Base-by-base conservation (phyloP, 2,329 filamentous ascomycete genomes). In the Sporothrix globosa region DNA sequence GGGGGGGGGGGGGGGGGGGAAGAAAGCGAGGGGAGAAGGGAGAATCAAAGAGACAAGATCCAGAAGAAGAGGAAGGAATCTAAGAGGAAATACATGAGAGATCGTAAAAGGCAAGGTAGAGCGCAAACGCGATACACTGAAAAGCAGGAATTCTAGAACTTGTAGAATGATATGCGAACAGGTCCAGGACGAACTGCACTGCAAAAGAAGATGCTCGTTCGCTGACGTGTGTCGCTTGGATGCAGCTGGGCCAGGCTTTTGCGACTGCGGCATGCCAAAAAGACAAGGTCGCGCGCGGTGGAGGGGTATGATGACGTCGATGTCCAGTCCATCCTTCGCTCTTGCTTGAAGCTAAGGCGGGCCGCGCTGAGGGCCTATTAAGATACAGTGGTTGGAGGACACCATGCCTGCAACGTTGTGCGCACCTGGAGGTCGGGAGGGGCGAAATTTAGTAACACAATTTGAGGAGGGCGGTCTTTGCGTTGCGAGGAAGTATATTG, bases 221-320 rank as follows among this genome's bases (percentile, higher is more conserved):
- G 54, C 54, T 58, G 54, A 58, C 54, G 54, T 58, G 54, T 30
- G 27, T 39, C 41, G 39, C 11, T 63, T 63, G 11, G 39, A 63
- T 46, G 21, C 58, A n/a, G 39, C 34, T 63, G 39, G 5, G 2
- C 58, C 24, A 30, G 21, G 60, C 41, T 44, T 44, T 30, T 65
- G n/a, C 39, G 13, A 17, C 11, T 10, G 21, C 24, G 24, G 2
- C 21, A 3, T 30, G 13, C 24, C 27, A 58, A 14, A 14, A 21
- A 21, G 50, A 53, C 52, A 54, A 5, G 52, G 54, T 24, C 13
- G 54, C 30, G 7, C 56, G 39, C 19, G 46, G 44, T 24, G 44
- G 52, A 27, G 52, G 52, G 52, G 52, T 30, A 61, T 46, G n/a
- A 69, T 69, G 67, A 69, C 67, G 67, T 69, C 44, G 46, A 53